Evolutionary conservation across 345 rosid species (phyloP), one percentile per base, ranked within the genome.

Genomic region (Ceriops decandra): DNA sequence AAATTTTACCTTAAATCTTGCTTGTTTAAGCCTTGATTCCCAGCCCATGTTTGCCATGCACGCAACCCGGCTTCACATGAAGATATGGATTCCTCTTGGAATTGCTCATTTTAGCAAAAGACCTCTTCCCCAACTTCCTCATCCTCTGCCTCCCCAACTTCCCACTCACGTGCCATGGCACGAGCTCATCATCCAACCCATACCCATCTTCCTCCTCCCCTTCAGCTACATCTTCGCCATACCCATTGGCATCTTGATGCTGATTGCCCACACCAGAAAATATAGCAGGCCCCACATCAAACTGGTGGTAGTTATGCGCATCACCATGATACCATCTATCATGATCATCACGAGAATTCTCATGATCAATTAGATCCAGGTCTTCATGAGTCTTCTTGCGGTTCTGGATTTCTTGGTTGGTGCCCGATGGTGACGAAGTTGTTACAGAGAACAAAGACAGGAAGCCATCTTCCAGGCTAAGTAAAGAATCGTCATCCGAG

Each of bases 121-220:
- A 71, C 71, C 84, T 81, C 69, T 83, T 85, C 72, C 89, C 89
- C 72, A 81, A 54, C 36, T 85, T 88, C 81, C 84, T 82, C 72
- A 83, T 71, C 76, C 86, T 83, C 60, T 79, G 74, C 71, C 80
- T 83, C 66, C 76, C 87, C 46, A 86, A 58, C 68, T 83, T 86
- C 69, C 72, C 74, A 27, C 76, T 72, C 76, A 84, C 62, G 20
- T 68, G 19, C 62, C 73, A 57, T 9, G 88, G 86, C 63, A 82
- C 82, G 17, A 85, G 66, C 68, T 85, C 90, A 60, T 81, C 84
- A 60, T 82, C 82, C 68, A 76, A 66, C 59, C 74, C 84, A 64
- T 66, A 56, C 33, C 53, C 80, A 30, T 60, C 52, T 5, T 31
- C 75, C n/a, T 62, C 79, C 0, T 30, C 72, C 3, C 66, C 62